Base-by-base conservation (phyloP, 257 asterid species). In the Prunella vulgaris region DNA sequence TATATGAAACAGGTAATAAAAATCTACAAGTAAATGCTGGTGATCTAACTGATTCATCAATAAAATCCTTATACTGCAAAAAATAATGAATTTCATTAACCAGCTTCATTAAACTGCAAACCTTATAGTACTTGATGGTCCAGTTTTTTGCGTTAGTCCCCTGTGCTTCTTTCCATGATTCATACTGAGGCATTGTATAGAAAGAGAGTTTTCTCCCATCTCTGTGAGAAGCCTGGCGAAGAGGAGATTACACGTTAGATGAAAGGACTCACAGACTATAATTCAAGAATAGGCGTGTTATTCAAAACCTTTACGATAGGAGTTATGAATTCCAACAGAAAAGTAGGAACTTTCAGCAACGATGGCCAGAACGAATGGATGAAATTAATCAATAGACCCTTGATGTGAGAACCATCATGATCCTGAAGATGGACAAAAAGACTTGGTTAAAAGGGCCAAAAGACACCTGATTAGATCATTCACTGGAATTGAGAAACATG, bases 331-430 rank as follows among this genome's bases (percentile, higher is more conserved):
- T 94, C 99, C 87, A 94, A 78, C 5, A 94, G 59, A 70, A 94
- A 94, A 15, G 90, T 72, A 27, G 97, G 97, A 78, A 85, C 62
- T 86, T 84, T 86, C 69, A 94, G 90, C 82, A 94, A 74, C 37
- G 97, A 85, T 28, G 99, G 99, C 99, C 99, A 94, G 77, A 87
- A 94, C 17, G 96, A 77, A 66, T 94, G 99, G 60, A 94, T 86
- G 78, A 94, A 94, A 73, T 94, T 94, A 51, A 94, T 94, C 61
- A 94, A 74, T 4, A 94, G 86, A 59, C 97, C 99, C 78, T 94
- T 94, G 81, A 94, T 94, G 71, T 91, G 99, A 53, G 99, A 94
- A 73, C 99, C 99, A 81, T 94, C 99, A 72, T 94, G 97, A 79
- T 94, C 99, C 99, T 93, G 89, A 78, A 72, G 8, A 13, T 30